These are phyloP conservation scores for Toxicodendron radicans DNA, from an alignment of 345 rosid species.

Conservation along the genomic window DNA sequence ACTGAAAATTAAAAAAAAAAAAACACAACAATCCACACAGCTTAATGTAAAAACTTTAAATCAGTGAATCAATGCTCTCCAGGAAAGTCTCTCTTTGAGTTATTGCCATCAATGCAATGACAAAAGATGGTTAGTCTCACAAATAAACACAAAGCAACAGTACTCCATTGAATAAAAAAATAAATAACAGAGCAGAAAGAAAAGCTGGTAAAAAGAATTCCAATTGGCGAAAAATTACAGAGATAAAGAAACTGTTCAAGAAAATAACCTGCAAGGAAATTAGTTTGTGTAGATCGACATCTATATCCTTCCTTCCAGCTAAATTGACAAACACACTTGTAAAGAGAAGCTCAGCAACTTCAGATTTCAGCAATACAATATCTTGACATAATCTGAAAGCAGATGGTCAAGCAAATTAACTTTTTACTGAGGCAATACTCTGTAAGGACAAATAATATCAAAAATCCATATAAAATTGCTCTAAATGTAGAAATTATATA, in stretches of 20 bases:
- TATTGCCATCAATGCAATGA: neutral
- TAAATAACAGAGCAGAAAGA: neutral
- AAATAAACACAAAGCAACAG: neutral
- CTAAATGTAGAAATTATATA: slow-evolving; percentile 22
- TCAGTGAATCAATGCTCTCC: too few relatives aligned
- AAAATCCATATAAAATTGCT: slow-evolving; percentile 3
- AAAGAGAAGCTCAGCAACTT: slow-evolving; percentile 86
- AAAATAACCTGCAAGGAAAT: slow-evolving; percentile 68
- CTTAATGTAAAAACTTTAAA: neutral
- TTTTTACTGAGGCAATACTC: neutral
- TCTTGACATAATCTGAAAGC: slow-evolving; percentile 81
- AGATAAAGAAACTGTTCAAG: slow-evolving; percentile 3
- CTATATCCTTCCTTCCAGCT: slow-evolving; percentile 55
- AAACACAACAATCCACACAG: neutral
- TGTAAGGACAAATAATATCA: slow-evolving; percentile 17
- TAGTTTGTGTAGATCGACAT: slow-evolving; percentile 50
- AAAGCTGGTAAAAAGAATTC: slow-evolving; percentile 6
- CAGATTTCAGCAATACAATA: slow-evolving; percentile 74
- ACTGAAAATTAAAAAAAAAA: neutral
- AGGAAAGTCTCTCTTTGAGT: neutral
- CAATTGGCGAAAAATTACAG: neutral
- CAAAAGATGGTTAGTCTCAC: neutral
- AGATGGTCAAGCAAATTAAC: slow-evolving; percentile 20
- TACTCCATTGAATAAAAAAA: neutral
- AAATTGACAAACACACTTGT: slow-evolving; percentile 75